Evolutionary conservation across 345 rosid species (phyloP), one percentile per base, ranked within the genome.

Genomic region (Eucalyptus pauciflora): DNA sequence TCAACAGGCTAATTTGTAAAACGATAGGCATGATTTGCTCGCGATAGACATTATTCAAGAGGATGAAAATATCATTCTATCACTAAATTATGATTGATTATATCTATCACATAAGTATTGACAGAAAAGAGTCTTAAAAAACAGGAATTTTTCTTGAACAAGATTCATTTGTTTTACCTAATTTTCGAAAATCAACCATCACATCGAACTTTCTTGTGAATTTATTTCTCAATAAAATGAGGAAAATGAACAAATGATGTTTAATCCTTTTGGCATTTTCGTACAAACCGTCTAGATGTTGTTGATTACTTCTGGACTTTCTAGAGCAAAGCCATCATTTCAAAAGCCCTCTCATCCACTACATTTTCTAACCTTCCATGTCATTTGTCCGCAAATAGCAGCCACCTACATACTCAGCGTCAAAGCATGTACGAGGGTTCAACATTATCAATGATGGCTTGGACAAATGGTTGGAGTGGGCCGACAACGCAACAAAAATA

Each of bases 41-140:
- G 1, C 29, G 9, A 22, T 56, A 56, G 27, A 20, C 62, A 56
- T 24, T 56, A 22, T 22, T 24, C 25, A 18, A 54, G 5, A 54
- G 60, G 27, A 54, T 54, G 4, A 22, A 54, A 7, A 8, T 54
- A 22, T 54, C 60, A 22, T 1, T 20, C 1, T 2, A 13, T 56
- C 62, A 4, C 13, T 56, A 56, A 56, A 56, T 56, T 24, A 4
- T 22, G 6, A 56, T 22, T 56, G 3, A 56, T 56, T 56, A 20
- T 22, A 56, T 56, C 2, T 56, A 24, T 56, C 1, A 22, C 5
- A 24, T 22, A 20, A 0, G 0, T 56, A 56, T 8, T 2, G 6
- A 2, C 4, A 0, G 4, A 52, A 52, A 52, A 52, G 0, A 4
- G 5, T 18, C 10, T 1, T 18, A 7, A 56, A 22, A 56, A 4